Conservation (phyloP, 2,329 filamentous ascomycete genomes). For the Metarhizium brunneum region DNA sequence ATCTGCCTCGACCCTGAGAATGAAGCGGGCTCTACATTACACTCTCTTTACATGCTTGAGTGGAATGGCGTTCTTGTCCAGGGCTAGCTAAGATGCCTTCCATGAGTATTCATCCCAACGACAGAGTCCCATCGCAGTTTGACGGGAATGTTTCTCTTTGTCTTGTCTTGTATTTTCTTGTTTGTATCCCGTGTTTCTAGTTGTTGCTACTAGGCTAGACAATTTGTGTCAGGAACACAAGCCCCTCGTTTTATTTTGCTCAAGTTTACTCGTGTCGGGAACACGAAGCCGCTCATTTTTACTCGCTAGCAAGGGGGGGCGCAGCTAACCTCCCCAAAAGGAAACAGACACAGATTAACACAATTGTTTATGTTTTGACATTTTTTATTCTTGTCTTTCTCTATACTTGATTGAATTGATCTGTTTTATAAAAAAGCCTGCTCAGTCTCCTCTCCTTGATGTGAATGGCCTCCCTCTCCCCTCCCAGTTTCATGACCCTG, state of each 20-base stretch:
- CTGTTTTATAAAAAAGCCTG: background rate
- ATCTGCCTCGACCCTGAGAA: conserved; percentile 24
- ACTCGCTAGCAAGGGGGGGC: background rate
- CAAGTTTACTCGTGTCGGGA: background rate
- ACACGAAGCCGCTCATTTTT: background rate
- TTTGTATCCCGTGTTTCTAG: background rate
- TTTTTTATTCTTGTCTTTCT: background rate
- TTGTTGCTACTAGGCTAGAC: background rate
- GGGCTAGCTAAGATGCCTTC: conserved; percentile 5
- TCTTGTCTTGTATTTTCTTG: background rate
- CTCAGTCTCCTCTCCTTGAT: background rate
- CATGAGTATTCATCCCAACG: too few relatives aligned
- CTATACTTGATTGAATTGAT: background rate
- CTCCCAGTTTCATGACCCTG: background rate
- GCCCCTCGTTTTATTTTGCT: background rate
- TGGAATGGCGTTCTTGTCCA: conserved; percentile 15
- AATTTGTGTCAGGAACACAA: background rate
- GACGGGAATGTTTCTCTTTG: background rate
- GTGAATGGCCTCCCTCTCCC: background rate
- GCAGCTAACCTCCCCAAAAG: background rate
- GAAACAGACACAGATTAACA: background rate
- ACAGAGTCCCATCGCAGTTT: too few relatives aligned
- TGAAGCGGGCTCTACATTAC: conserved; percentile 14
- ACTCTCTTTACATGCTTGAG: conserved; percentile 17
- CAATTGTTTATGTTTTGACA: background rate